Percentiles rank a stretch among this genome's conserved stretches.
These are phyloP conservation scores for Fusarium pininemorale DNA, from an alignment of 2,329 filamentous ascomycete species.

Conservation along the genomic window DNA sequence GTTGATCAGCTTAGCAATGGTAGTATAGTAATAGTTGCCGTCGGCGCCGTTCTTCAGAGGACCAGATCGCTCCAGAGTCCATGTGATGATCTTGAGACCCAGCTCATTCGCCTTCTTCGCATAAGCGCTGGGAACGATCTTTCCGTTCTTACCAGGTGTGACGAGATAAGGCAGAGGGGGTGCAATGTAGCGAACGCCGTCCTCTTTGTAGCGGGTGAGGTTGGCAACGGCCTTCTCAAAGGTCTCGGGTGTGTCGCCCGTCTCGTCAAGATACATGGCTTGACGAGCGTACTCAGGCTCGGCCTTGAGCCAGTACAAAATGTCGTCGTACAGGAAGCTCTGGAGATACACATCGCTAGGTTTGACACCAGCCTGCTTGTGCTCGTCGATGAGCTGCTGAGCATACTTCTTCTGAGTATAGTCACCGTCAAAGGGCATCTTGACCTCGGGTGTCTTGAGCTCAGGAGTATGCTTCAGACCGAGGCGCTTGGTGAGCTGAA, in stretches of 20 bases:
- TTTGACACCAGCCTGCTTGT: constrained; percentile 61
- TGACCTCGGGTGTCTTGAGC: constrained; percentile 72
- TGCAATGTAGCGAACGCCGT: constrained; percentile 69
- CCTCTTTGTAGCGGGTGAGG: constrained; percentile 63
- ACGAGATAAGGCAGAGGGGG: constrained; percentile 72
- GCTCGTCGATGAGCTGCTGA: constrained; percentile 71
- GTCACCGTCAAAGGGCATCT: constrained; percentile 72
- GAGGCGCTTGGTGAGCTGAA: constrained; percentile 64
- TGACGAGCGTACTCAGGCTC: constrained; percentile 69
- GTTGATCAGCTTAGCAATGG: constrained; percentile 62
- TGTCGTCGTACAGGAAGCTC: constrained; percentile 70
- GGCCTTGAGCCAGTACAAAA: constrained; percentile 72
- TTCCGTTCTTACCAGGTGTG: constrained; percentile 54
- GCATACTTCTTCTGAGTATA: constrained; percentile 74
- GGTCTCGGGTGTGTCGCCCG: constrained; percentile 61
- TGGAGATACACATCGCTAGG: constrained; percentile 68
- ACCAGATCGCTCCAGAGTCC: constrained; percentile 73
- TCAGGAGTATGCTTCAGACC: constrained; percentile 73
- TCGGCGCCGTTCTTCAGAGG: constrained; percentile 62
- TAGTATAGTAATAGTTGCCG: constrained; percentile 65
- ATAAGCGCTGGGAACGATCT: constrained; percentile 71
- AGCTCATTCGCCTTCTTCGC: constrained; percentile 67
- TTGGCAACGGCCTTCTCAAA: constrained; percentile 64
- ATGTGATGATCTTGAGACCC: constrained; percentile 72
- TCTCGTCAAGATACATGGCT: constrained; percentile 72